Base-by-base conservation (phyloP, 108 stramenopile species). In the Pseudonitzschia pungens region DNA sequence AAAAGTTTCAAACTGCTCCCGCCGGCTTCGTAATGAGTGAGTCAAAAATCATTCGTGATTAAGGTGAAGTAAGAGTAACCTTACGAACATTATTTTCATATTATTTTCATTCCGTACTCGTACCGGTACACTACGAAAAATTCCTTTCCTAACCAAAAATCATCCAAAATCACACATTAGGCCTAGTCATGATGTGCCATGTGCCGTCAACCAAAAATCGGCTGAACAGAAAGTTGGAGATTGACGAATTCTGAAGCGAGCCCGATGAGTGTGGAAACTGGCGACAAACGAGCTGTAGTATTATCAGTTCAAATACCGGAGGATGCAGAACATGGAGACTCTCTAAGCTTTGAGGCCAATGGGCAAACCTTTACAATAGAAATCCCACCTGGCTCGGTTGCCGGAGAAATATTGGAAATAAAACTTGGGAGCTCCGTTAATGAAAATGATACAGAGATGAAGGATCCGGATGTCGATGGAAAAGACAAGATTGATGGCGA, bases 401-500 rank as follows among this genome's bases (percentile, higher is more conserved):
- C 79, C 27, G 88, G 89, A 28, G 88, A 93, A 72, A 82, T 90
- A 12, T 74, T 93, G 76, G 44, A 76, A 60, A 79, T 93, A 18
- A 83, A 89, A 71, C 64, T 92, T 12, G 87, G n/a, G 4, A 54
- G 28, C 9, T 7, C n/a, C 6, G 58, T 14, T 12, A 33, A 81
- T 54, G 65, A 56, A 22, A 15, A 62, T n/a, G 31, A 42, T 26
- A 41, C 15, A 43, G 52, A 9, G 27, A 62, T 33, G 11, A 31
- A 76, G n/a, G 51, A 60, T 41, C 15, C 66, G 48, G 53, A 41
- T 50, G 55, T 52, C 15, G 67, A 62, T 4, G 51, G 24, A 0
- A 26, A 56, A 18, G 50, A 42, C 26, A 63, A 64, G 50, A 69
- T 69, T 62, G 64, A 62, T 62, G 60, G 36, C 5, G 29, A 26